phyloP scores from a whole-genome alignment of 305 asterid species.

The Plantago rigida region DNA sequence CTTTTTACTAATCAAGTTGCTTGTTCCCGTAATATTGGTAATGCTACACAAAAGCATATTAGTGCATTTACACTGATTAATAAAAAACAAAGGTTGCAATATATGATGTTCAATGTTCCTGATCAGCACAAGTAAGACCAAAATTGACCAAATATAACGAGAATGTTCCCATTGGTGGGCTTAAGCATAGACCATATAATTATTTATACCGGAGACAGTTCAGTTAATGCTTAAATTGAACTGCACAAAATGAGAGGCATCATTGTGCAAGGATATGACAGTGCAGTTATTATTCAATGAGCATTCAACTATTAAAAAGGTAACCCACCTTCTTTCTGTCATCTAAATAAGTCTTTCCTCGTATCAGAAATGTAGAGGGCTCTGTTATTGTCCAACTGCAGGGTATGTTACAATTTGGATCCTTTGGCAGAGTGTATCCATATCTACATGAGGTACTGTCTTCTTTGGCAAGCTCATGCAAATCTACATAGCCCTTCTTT shows the following conservation, averaged over 20 bases:
- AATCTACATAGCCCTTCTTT: conserved; percentile 88
- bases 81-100: not conserved
- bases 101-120: not conserved
- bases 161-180: not conserved
- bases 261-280: conserved; percentile 10
- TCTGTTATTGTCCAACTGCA: conserved; percentile 90
- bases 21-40: not conserved
- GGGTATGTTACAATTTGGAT: conserved; percentile 57
- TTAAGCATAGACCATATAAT: not conserved
- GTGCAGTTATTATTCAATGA: not conserved
- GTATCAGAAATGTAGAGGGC: conserved; percentile 77
- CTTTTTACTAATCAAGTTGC: not conserved
- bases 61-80: too few species aligned
- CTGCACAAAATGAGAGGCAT: conserved; percentile 3
- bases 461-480: conserved; percentile 76
- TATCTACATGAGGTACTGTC: conserved; percentile 57
- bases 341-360: conserved; percentile 83
- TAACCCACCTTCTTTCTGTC: conserved; percentile 68
- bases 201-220: not conserved
- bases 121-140: not conserved
- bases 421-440: conserved; percentile 86
- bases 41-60: not conserved
- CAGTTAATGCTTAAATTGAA: not conserved
- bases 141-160: not conserved
- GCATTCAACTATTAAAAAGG: conserved; percentile 13